phyloP scores from a whole-genome alignment of 139 green algal genomes.

The Chlorella sorokiniana region DNA sequence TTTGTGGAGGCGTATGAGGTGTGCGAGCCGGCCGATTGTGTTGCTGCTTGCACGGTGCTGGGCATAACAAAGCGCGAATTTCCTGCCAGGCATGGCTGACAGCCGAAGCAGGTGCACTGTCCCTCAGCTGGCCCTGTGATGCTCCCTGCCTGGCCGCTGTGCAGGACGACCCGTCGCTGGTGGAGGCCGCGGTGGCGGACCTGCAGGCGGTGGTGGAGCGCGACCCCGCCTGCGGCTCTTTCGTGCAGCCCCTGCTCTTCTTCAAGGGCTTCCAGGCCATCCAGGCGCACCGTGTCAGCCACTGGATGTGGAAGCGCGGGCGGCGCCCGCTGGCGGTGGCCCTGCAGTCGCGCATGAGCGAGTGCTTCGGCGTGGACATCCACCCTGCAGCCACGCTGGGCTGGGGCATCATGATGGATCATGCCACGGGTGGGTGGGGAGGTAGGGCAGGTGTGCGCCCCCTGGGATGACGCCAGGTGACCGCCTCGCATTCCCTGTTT shows the following conservation, averaged over 20 bases:
- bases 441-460: not conserved
- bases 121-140: not conserved
- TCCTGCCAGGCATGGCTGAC: too few relatives aligned
- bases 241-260: conserved; percentile 80
- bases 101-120: too few relatives aligned
- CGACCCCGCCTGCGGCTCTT: conserved; percentile 92
- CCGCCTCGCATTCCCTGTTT: not conserved
- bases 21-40: not conserved
- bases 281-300: conserved; percentile 91
- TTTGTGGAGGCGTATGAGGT: conserved; percentile 77
- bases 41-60: not conserved
- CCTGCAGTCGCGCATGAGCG: conserved; percentile 65
- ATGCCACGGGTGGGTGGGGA: conserved; percentile 62
- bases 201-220: conserved; percentile 80
- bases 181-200: conserved; percentile 78
- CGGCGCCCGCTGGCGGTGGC: conserved; percentile 81
- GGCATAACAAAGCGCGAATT: too few relatives aligned
- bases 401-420: conserved; percentile 94
- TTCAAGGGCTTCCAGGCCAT: conserved; percentile 68
- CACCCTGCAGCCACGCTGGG: conserved; percentile 92
- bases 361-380: conserved; percentile 93
- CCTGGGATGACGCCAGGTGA: not conserved
- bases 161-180: conserved; percentile 53
- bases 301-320: conserved; percentile 85
- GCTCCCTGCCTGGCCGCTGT: not conserved